Conservation (phyloP, 2,329 filamentous ascomycete species). For the Aspergillus sp. region DNA sequence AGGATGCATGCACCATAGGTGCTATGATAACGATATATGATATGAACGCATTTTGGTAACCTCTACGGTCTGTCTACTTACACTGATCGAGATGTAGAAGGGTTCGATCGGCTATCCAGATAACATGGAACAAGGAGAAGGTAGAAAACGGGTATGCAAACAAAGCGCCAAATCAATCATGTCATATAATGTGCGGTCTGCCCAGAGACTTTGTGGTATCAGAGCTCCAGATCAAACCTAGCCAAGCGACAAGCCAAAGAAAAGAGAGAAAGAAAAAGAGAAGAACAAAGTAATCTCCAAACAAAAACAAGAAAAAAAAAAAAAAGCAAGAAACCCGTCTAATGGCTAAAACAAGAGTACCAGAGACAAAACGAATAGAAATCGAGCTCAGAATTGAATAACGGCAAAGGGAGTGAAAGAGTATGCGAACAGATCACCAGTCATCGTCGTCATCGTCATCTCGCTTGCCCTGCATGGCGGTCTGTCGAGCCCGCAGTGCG, state of each 20-base stretch:
- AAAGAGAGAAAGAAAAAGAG: conserved; percentile 19
- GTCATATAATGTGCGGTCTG: conserved; percentile 1
- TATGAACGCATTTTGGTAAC: conserved; percentile 1
- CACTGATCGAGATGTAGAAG: background rate
- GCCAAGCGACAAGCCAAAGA: conserved; percentile 1
- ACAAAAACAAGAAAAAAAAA: background rate
- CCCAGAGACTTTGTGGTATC: conserved; percentile 8
- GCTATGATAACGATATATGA: background rate
- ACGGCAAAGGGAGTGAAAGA: conserved; percentile 16
- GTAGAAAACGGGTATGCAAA: conserved; percentile 14
- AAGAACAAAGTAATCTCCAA: conserved; percentile 21
- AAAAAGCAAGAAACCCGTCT: conserved; percentile 2
- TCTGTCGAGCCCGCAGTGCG: conserved; percentile 75
- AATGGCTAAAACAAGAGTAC: conserved; percentile 24
- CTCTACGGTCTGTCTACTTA: conserved; percentile 5
- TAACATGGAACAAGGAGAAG: background rate
- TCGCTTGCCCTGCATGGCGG: conserved; percentile 72
- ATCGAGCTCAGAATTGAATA: conserved; percentile 21
- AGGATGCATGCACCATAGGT: background rate
- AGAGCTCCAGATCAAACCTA: conserved; percentile 15
- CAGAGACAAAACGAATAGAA: conserved; percentile 20
- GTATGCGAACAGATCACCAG: conserved; percentile 55
- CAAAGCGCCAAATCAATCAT: background rate
- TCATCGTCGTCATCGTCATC: conserved; percentile 67
- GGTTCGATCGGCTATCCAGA: background rate